These are phyloP conservation scores for Canna indica DNA, from an alignment of 176 grass and related monocot genomes.

Conservation along the genomic window DNA sequence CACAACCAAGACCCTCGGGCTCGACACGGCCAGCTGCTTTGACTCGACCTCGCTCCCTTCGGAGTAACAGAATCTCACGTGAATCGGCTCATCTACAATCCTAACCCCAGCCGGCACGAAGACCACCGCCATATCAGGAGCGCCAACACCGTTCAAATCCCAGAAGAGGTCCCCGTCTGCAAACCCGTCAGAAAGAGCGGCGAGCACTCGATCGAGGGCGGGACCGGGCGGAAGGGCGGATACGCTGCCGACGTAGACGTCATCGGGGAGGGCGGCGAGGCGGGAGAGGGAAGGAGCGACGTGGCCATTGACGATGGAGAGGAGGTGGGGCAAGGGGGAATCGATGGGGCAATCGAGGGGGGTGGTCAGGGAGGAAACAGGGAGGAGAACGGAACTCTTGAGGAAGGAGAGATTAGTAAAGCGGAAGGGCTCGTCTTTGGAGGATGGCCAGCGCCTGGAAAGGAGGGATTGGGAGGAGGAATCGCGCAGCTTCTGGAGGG, in stretches of 20 bases:
- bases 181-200: constrained; percentile 29
- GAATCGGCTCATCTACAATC: constrained; percentile 33
- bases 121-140: constrained; percentile 39
- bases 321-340: constrained; percentile 22
- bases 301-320: constrained; percentile 38
- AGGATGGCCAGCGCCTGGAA: constrained; percentile 52
- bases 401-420: constrained; percentile 60
- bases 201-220: constrained; percentile 25
- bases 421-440: constrained; percentile 52
- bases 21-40: constrained; percentile 37
- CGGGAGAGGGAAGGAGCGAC: constrained; percentile 24
- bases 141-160: constrained; percentile 56
- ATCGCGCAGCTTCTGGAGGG: constrained; percentile 38
- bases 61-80: constrained; percentile 37
- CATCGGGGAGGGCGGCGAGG: constrained; percentile 25
- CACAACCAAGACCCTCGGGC: constrained; percentile 51
- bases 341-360: constrained; percentile 19
- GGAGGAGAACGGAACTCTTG: constrained; percentile 37
- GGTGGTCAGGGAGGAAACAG: constrained; percentile 21
- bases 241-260: constrained; percentile 29
- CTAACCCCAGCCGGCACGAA: constrained; percentile 34
- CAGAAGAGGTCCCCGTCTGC: constrained; percentile 50
- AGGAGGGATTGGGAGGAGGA: constrained; percentile 50
- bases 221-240: constrained; percentile 23
- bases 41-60: constrained; percentile 14